Evolutionary conservation across 1,284 basidiomycete species (phyloP), one percentile per base, ranked within the genome.

Genomic region (Rugosomyces carneus): DNA sequence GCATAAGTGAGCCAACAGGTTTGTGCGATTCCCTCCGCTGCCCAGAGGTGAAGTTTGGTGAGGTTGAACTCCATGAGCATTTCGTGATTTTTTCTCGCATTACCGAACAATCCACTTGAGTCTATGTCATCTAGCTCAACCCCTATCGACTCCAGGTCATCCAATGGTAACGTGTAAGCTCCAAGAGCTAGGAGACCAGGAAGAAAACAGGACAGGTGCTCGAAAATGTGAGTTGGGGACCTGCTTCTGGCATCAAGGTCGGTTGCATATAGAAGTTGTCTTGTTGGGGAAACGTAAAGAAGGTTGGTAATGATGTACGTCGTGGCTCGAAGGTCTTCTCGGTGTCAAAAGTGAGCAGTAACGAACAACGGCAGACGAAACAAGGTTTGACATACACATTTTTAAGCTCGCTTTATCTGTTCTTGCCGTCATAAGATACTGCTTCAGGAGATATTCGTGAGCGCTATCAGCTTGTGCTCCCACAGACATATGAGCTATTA

Each of bases 171-270:
- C 1, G 75, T 74, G 44, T 79, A 73, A 0, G 67, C 81, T 43
- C 87, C 86, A 13, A 89, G 72, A 1, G 85, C 84, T 46, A 89
- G 70, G n/a, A 89, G 63, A 13, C 84, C 87, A 0, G 84, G 83
- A 40, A 88, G 70, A 69, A 89, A 89, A 63, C 87, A 89, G 8
- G 85, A 80, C 42, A 89, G 69, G 56, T 89, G 86, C 54, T 89
- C 86, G 45, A 88, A 80, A 15, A 58, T 62, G 54, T 83, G 78
- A 11, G 72, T 69, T 9, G 75, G 72, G 15, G 13, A 54, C 53
- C 21, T 55, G 60, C 29, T 53, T 52, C 41, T 58, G 55, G n/a
- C 57, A 61, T 38, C 49, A 55, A 32, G 57, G 49, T 85, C 81
- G 1, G 84, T 85, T 11, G 84, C 80, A 53, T 87, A 89, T 34